Evolutionary conservation across 495 filamentous ascomycete genomes (phyloP).

Genomic region (Penicillium paradoxum): DNA sequence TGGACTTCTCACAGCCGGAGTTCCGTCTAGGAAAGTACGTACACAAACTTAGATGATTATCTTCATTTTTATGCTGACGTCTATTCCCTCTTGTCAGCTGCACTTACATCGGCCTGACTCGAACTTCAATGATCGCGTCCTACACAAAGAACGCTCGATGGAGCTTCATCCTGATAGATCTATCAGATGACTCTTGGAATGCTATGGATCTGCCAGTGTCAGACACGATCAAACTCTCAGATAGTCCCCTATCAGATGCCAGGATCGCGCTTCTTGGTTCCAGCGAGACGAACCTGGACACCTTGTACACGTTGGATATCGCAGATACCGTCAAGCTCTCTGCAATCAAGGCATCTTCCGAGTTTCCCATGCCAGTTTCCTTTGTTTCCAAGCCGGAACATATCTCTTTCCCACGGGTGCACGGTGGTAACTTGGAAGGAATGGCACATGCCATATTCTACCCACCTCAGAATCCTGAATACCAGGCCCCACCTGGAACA

Average conservation of each 20-base stretch:
- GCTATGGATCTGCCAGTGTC: constrained; percentile 3
- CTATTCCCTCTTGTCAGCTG: constrained; percentile 9
- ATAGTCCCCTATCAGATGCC: constrained; percentile 15
- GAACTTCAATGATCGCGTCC: constrained; percentile 21
- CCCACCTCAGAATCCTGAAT: constrained; percentile 36
- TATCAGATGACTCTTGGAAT: constrained; percentile 12
- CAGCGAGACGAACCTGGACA: constrained; percentile 2
- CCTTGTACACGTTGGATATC: constrained; percentile 14
- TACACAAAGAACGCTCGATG: constrained; percentile 18
- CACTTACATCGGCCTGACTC: constrained; percentile 23
- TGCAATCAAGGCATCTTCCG: constrained; percentile 5
- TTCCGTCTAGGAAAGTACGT: constrained; percentile 29
- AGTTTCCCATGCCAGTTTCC: constrained; percentile 17
- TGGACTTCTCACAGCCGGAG: constrained; percentile 29
- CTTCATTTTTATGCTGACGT: not conserved
- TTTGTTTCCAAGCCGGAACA: constrained; percentile 28
- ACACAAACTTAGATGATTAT: not conserved
- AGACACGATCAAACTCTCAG: constrained; percentile 1
- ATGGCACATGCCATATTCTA: constrained; percentile 33
- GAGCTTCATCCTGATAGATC: constrained; percentile 26
- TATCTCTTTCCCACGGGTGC: constrained; percentile 31
- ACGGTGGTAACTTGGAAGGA: constrained; percentile 12
- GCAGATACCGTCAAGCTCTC: constrained; percentile 2
- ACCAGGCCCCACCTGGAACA: constrained; percentile 17
- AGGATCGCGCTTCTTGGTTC: constrained; percentile 5